Base-by-base conservation (phyloP, 805 yeast species). In the Tetrapisispora namnaoensis region DNA sequence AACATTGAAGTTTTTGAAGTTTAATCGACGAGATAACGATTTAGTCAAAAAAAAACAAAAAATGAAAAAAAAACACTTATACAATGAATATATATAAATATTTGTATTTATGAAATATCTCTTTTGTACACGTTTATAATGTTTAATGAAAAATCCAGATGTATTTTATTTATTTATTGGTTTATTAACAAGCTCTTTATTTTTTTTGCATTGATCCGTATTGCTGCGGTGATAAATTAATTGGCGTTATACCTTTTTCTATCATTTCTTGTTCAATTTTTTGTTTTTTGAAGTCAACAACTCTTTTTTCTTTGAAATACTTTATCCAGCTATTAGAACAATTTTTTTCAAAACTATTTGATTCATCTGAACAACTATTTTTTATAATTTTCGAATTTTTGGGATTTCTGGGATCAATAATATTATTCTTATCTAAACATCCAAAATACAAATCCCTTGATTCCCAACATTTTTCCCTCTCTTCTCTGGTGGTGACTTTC, bases 271-370 rank as follows among this genome's bases (percentile, higher is more conserved):
- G 17, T 39, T 37, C 27, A 32, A 47, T 20, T 24, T 44, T 32
- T 18, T 37, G 18, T 27, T 47, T 81, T 57, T 79, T 78, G 53
- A 79, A 69, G 56, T 88, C 96, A 51, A 80, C 82, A 37, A 81
- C 83, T 57, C 96, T 78, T 66, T 89, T 90, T 66, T 88, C 91
- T 62, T 89, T 91, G 72, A 91, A 90, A 65, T 90, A 89, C 51
- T 83, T 74, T 52, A 79, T 88, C 98, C 98, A 90, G 47, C 89
- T 79, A 14, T 80, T 79, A 10, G 86, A 88, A 67, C 98, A 90
- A 55, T 81, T 79, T n/a, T 72, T 64, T 51, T 84, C 79, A 55
- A 86, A 88, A 37, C 72, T 74, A n/a, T 63, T 60, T 53, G 80
- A 78, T 60, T 80, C 74, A 1, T 52, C 49, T 0, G 79, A 75